phyloP scores from a whole-genome alignment of 352 stramenopile genomes.

The Elongisporangium prolatum region DNA sequence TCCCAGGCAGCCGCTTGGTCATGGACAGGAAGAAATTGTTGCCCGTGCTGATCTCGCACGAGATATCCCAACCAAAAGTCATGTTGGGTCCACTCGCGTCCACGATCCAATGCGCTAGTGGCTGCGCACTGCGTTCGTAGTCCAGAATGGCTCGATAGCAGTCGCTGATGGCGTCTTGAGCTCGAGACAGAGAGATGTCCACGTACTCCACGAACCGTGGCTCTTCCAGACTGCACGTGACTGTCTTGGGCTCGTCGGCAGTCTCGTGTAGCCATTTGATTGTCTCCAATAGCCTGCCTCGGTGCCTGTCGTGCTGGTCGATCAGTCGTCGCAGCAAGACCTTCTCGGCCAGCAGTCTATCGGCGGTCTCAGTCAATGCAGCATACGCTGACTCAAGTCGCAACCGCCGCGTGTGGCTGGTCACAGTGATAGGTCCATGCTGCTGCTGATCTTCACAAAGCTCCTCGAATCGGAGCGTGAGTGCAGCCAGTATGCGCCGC shows the following conservation, averaged over 20 bases:
- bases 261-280: background rate
- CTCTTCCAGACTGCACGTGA: background rate
- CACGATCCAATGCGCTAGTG: background rate
- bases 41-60: background rate
- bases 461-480: background rate
- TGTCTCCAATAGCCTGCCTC: background rate
- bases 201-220: background rate
- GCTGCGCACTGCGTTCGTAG: background rate
- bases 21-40: background rate
- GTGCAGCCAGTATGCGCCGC: slow-evolving; percentile 16
- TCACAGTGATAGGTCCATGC: background rate
- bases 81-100: background rate
- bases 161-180: background rate
- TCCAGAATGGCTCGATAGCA: background rate
- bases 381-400: background rate
- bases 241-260: background rate
- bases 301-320: background rate
- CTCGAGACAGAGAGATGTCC: background rate
- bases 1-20: background rate
- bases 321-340: background rate
- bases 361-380: background rate
- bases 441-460: background rate
- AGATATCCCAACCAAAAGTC: background rate
- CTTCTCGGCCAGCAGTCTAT: background rate
- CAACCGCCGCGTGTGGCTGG: background rate